Conservation (phyloP, 1,139 yeast species). For the Candida neerlandica region DNA sequence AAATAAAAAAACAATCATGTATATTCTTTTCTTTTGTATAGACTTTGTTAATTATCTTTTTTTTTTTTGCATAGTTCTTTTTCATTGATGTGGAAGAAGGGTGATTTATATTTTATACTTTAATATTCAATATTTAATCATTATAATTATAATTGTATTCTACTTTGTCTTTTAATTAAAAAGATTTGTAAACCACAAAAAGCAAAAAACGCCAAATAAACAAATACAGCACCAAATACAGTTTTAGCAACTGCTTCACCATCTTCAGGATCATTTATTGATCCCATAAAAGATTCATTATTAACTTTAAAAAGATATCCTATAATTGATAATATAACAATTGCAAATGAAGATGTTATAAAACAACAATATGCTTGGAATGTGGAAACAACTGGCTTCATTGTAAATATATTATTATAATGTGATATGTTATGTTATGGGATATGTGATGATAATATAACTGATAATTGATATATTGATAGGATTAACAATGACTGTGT, state of each 20-base stretch:
- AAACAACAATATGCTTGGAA: constrained; percentile 96
- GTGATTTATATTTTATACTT: too few species aligned
- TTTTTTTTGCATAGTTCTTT: too few species aligned
- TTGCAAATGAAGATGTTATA: constrained; percentile 85
- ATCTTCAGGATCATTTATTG: constrained; percentile 85
- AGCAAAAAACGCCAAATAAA: constrained; percentile 74
- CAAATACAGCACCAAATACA: constrained; percentile 84
- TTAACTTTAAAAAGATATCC: constrained; percentile 78
- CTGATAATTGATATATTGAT: background rate
- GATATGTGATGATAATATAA: too few species aligned
- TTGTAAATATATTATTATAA: constrained; percentile 13
- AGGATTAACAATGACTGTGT: too few species aligned
- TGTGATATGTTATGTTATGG: too few species aligned
- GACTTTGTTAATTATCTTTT: too few species aligned
- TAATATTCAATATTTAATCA: too few species aligned
- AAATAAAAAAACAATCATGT: background rate
- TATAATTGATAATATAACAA: constrained; percentile 80
- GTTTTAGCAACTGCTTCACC: constrained; percentile 94
- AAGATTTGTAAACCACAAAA: constrained; percentile 88
- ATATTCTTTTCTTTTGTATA: background rate
- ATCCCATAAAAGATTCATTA: constrained; percentile 93
- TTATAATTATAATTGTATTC: constrained; percentile 47
- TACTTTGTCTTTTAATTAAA: constrained; percentile 59
- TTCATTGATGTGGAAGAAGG: too few species aligned
- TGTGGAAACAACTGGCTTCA: constrained; percentile 48